Percentiles rank a stretch among this genome's conserved stretches.
Evolutionary conservation across 257 asterid genomes (phyloP).

Genomic region (Salvia splendens): DNA sequence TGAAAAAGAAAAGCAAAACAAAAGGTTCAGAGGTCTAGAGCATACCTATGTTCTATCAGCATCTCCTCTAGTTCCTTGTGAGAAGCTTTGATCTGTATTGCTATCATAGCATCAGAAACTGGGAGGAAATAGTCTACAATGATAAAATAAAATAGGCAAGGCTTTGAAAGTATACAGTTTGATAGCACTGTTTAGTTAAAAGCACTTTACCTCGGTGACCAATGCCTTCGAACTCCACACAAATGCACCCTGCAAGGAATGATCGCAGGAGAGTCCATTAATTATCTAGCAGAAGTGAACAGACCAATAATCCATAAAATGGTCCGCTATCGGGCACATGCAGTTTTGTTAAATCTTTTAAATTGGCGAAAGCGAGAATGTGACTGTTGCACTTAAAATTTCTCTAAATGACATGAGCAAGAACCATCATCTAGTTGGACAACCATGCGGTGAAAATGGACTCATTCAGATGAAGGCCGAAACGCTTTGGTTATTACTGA

Average conservation of each 20-base stretch:
- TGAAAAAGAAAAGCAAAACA: not conserved
- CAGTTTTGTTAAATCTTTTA: not conserved
- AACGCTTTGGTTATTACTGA: not conserved
- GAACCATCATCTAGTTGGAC: not conserved
- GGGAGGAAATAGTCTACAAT: constrained; percentile 17
- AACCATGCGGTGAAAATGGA: not conserved
- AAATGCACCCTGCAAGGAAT: constrained; percentile 74
- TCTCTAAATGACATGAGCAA: not conserved
- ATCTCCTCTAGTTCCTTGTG: constrained; percentile 83
- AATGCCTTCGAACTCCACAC: constrained; percentile 96
- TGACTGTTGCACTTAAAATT: not conserved
- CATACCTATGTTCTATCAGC: constrained; percentile 79
- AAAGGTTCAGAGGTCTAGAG: not conserved
- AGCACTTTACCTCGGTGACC: constrained; percentile 79
- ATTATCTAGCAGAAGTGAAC: not conserved
- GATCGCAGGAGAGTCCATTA: not conserved
- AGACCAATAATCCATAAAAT: too few species aligned
- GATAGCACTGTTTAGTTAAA: constrained; percentile 13
- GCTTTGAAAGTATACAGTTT: constrained; percentile 14
- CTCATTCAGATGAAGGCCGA: not conserved
- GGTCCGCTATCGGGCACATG: too few species aligned
- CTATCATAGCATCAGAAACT: constrained; percentile 41
- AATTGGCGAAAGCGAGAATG: not conserved
- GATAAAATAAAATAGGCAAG: not conserved
- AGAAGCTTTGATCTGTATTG: constrained; percentile 84